Base-by-base conservation (phyloP, 2,329 filamentous ascomycete species). In the Diaporthe citrichinensis region DNA sequence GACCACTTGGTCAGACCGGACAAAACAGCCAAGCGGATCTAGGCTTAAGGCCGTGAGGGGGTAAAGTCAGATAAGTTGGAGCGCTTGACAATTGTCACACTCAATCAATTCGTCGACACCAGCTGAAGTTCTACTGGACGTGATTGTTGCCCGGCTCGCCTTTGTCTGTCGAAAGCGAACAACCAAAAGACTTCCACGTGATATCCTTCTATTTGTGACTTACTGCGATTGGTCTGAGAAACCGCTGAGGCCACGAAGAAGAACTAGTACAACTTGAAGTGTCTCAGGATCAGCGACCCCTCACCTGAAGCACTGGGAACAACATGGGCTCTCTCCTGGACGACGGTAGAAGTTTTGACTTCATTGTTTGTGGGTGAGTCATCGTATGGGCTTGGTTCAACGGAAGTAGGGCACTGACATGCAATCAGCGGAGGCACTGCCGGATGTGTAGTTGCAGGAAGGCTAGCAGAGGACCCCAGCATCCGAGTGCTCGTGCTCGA, bases 401-500 rank as follows among this genome's bases (percentile, higher is more conserved):
- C 8, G 31, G 31, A 23, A 53, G 17, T 17, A 15, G 7, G 7
- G 7, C n/a, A 68, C 46, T 68, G 65, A 68, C 34, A 39, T 9
- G 28, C 28, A 23, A 17, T 72, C 20, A 14, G 59, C 81, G 86
- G 86, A 55, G 87, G 87, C 31, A 88, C 87, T 3, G 85, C 87
- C 41, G 87, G 87, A 44, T 87, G 86, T 79, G 85, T 85, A 3
- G 77, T 88, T 73, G 87, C 87, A 9, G 84, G 85, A 39, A 84
- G 87, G 49, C 81, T 89, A 1, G 83, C 81, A 28, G 83, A 86
- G 75, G 82, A 84, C 74, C 81, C 81, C 17, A 74, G 78, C 34
- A 80, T 83, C 25, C 81, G 78, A 2, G 83, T 87, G 20, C 81
- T 86, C 3, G 78, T 87, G 8, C 74, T 86, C 23, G 84, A 86